Base-by-base conservation (phyloP, 73 alveolate genomes). In the Paramecium octaurelia region DNA sequence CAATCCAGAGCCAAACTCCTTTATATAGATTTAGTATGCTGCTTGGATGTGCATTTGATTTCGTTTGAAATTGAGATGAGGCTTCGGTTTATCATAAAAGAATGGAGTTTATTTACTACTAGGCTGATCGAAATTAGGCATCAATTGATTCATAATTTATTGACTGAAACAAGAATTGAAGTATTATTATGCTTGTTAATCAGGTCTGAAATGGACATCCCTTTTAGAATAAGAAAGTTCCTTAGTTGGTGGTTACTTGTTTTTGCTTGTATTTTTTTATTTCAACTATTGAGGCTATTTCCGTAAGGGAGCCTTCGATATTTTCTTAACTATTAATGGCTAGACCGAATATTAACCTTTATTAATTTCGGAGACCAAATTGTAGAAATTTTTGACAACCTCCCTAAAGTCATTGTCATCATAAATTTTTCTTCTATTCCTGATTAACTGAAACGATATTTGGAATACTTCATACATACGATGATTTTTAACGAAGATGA, bases 301-400 rank as follows among this genome's bases (percentile, higher is more conserved):
- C 4, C 84, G 35, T 64, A 64, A 8, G 31, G 84, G 84, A 31
- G 46, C 46, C 21, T 64, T 64, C 12, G 48, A 20, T 64, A 64
- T 64, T 14, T 64, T 64, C 46, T 64, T 64, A 23, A 64, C 84
- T 64, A 64, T 27, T 64, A 31, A 64, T 64, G 23, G 1, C 11
- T 31, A 64, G 10, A 80, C 69, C 2, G 31, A 54, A 24, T 14
- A 23, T 21, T n/a, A 31, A 80, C 91, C 43, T 80, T 21, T 80
- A 80, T 80, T 80, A 21, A 80, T 80, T 18, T 80, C 91, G 18
- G 75, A 23, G 44, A 80, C 57, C 20, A 80, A 35, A 27, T 42
- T 44, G 57, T 80, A 80, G 29, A 80, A 80, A 64, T 80, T 80
- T 80, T 80, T 80, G 50, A 80, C 91, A 24, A 80, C 91, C 16